phyloP scores from a whole-genome alignment of 768 basidiomycete genomes.

The Pisolithus orientalis region DNA sequence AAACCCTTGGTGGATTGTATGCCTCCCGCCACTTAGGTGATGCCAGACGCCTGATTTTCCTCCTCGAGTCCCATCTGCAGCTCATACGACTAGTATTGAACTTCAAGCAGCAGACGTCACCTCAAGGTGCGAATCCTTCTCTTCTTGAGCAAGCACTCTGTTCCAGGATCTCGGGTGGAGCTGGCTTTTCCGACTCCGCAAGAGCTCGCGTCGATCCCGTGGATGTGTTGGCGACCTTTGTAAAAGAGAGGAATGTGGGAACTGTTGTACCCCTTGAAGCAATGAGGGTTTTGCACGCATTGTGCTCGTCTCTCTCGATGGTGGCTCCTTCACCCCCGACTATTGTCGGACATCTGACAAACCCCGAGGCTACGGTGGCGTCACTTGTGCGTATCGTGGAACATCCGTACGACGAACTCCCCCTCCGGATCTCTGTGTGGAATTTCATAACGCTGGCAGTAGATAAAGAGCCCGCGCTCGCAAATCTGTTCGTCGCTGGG shows the following conservation, averaged over 20 bases:
- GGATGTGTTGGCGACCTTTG: constrained; percentile 65
- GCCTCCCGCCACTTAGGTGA: constrained; percentile 63
- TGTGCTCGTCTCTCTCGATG: constrained; percentile 59
- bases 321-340: constrained; percentile 60
- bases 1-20: constrained; percentile 55
- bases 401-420: constrained; percentile 74
- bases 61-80: constrained; percentile 61
- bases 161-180: constrained; percentile 49
- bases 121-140: constrained; percentile 41
- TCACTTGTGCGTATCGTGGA: constrained; percentile 66
- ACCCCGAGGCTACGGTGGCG: constrained; percentile 66
- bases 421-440: constrained; percentile 75
- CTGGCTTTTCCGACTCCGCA: constrained; percentile 35
- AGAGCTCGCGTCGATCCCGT: constrained; percentile 60
- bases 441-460: constrained; percentile 75
- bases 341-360: constrained; percentile 70
- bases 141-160: constrained; percentile 76
- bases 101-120: constrained; percentile 54
- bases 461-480: constrained; percentile 81
- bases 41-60: constrained; percentile 56
- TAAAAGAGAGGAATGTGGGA: constrained; percentile 60
- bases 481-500: constrained; percentile 72
- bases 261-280: constrained; percentile 58
- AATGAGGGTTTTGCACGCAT: constrained; percentile 56
- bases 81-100: constrained; percentile 59